Evolutionary conservation across 1,139 yeast genomes (phyloP).

Genomic region (Yamadazyma conglobata): DNA sequence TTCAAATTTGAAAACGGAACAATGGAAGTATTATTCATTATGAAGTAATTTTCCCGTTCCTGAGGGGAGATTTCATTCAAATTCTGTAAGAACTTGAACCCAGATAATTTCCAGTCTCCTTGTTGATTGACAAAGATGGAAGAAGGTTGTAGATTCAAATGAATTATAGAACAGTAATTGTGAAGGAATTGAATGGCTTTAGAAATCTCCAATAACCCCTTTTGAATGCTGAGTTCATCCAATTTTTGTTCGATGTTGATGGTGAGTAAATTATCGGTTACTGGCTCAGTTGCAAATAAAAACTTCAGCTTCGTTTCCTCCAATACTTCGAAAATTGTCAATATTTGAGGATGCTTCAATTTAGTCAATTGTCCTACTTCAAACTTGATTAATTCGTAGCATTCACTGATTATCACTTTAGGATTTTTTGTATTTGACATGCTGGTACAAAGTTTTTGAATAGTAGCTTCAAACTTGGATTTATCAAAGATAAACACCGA

Average conservation of each 20-base stretch:
- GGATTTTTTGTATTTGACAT: conserved; percentile 37
- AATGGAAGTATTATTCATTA: conserved; percentile 68
- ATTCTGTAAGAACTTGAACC: conserved; percentile 64
- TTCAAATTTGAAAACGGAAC: conserved; percentile 76
- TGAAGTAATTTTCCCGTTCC: conserved; percentile 52
- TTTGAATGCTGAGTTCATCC: conserved; percentile 74
- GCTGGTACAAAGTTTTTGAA: conserved; percentile 51
- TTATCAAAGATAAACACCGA: conserved; percentile 90
- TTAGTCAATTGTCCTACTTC: conserved; percentile 72
- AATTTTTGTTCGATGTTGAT: conserved; percentile 38
- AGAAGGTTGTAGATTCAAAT: conserved; percentile 74
- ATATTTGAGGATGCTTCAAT: conserved; percentile 82
- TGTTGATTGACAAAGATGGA: conserved; percentile 75
- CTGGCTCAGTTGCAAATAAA: conserved; percentile 81
- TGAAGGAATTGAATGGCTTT: conserved; percentile 83
- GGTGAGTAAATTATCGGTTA: conserved; percentile 56
- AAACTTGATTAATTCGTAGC: conserved; percentile 37
- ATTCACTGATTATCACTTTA: conserved; percentile 33
- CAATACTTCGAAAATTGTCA: conserved; percentile 78
- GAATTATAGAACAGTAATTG: conserved; percentile 69
- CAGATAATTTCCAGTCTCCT: conserved; percentile 93
- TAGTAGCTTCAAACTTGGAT: conserved; percentile 59
- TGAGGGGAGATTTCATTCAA: conserved; percentile 44
- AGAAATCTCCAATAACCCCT: conserved; percentile 77
- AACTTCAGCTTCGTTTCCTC: conserved; percentile 81